A percentile compares a stretch with the other conserved stretches of the same genome.
phyloP scores from a whole-genome alignment of 257 asterid genomes.

The Nicotiana obtusifolia region DNA sequence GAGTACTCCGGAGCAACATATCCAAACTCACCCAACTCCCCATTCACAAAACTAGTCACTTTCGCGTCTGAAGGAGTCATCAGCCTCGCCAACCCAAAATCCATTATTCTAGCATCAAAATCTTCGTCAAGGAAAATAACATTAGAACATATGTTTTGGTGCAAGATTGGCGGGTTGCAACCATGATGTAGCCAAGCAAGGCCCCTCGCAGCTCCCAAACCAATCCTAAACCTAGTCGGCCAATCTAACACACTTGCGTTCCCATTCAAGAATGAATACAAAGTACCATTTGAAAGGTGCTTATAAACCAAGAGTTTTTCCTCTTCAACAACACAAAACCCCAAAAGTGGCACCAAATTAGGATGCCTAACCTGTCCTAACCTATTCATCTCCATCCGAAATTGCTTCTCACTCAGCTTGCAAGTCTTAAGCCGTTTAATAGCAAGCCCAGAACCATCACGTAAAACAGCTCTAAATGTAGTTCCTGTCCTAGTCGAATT shows the following conservation, averaged over 20 bases:
- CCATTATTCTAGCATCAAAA: slow-evolving; percentile 85
- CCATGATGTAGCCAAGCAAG: slow-evolving; percentile 98
- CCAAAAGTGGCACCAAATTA: slow-evolving; percentile 80
- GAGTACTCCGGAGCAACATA: slow-evolving; percentile 58
- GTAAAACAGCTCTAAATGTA: slow-evolving; percentile 64
- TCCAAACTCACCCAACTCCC: slow-evolving; percentile 56
- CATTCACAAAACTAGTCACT: slow-evolving; percentile 42
- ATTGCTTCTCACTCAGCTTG: slow-evolving; percentile 67
- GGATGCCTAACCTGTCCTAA: slow-evolving; percentile 94
- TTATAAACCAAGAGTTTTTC: slow-evolving; percentile 92
- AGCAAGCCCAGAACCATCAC: slow-evolving; percentile 74
- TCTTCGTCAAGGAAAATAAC: slow-evolving; percentile 83
- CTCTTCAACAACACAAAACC: slow-evolving; percentile 82
- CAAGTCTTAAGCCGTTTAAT: slow-evolving; percentile 57
- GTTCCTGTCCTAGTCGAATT: slow-evolving; percentile 71
- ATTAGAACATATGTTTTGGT: slow-evolving; percentile 74
- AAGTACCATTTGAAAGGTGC: slow-evolving; percentile 74
- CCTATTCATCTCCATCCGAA: slow-evolving; percentile 81
- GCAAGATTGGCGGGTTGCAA: slow-evolving; percentile 78
- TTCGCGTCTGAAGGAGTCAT: slow-evolving; percentile 36
- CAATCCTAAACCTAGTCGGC: slow-evolving; percentile 75
- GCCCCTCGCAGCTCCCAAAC: slow-evolving; percentile 79
- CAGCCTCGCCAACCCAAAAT: slow-evolving; percentile 70
- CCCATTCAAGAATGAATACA: slow-evolving; percentile 43
- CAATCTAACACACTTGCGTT: slow-evolving; percentile 55